Conservation (phyloP, 31 red algal species). For the Bonnemaisonia californica region DNA sequence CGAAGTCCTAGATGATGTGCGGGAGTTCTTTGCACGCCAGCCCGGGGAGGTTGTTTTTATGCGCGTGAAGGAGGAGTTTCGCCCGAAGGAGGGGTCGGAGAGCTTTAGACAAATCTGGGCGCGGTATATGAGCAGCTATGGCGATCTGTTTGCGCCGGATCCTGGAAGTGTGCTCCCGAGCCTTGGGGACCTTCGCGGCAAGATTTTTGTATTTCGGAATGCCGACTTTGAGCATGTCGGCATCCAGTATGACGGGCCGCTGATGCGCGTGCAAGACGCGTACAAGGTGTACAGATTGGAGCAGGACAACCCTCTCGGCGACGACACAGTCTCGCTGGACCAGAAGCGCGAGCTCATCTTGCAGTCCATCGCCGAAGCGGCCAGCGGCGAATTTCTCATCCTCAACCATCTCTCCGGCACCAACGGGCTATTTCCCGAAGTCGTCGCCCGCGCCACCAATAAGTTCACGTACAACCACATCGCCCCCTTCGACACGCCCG, state of each 20-base stretch:
- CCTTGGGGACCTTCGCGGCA: conserved; percentile 33
- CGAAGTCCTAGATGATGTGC: conserved; percentile 31
- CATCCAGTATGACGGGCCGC: conserved; percentile 5
- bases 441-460: conserved; percentile 28
- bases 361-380: conserved; percentile 26
- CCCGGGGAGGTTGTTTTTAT: conserved; percentile 36
- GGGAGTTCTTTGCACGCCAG: conserved; percentile 16
- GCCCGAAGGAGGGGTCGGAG: conserved; percentile 20
- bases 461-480: conserved; percentile 39
- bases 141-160: conserved; percentile 10
- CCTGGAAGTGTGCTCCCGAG: conserved; percentile 1
- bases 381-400: background rate
- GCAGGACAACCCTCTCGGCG: conserved; percentile 28
- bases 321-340: conserved; percentile 28
- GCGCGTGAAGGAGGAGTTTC: conserved; percentile 37
- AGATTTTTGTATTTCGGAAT: conserved; percentile 18
- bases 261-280: conserved; percentile 23
- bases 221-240: conserved; percentile 22
- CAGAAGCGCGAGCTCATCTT: conserved; percentile 31
- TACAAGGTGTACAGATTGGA: conserved; percentile 31
- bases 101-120: conserved; percentile 37
- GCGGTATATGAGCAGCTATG: conserved; percentile 9
- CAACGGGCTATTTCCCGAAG: conserved; percentile 30
- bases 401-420: conserved; percentile 48
- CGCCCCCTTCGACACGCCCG: background rate